Evolutionary conservation across 805 yeast species (phyloP).

Genomic region (Yarrowia bubula): DNA sequence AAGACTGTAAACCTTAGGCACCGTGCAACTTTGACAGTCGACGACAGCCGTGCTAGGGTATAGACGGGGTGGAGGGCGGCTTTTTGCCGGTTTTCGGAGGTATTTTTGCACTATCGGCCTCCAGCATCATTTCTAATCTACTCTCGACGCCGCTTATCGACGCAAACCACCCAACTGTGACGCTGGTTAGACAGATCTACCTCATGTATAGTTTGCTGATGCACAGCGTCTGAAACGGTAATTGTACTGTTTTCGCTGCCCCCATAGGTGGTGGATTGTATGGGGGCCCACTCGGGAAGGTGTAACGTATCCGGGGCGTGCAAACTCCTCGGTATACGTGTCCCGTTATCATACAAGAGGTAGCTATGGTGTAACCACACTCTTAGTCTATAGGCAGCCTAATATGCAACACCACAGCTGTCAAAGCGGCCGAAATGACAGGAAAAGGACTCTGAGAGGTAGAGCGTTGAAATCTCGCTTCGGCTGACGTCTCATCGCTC

Average conservation of each 20-base stretch:
- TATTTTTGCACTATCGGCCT: too few species aligned
- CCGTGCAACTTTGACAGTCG: slow-evolving; percentile 4
- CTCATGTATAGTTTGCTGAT: not conserved
- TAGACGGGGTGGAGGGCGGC: not conserved
- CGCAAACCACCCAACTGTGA: not conserved
- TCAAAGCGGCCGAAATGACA: too few species aligned
- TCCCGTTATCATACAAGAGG: too few species aligned
- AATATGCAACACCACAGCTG: too few species aligned
- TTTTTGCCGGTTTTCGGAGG: not conserved
- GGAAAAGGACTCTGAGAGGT: too few species aligned
- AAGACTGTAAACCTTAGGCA: slow-evolving; percentile 13
- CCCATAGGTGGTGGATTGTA: not conserved
- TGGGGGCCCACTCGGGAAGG: not conserved
- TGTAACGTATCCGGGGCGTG: not conserved
- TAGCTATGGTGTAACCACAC: too few species aligned
- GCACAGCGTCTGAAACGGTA: not conserved
- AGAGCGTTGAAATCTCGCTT: too few species aligned
- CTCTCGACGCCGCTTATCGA: too few species aligned
- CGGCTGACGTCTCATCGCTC: too few species aligned
- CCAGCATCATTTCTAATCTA: too few species aligned
- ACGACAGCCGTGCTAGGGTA: not conserved
- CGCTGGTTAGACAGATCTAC: not conserved
- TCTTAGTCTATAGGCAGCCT: too few species aligned
- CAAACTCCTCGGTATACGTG: too few species aligned
- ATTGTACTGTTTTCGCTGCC: not conserved